phyloP scores from a whole-genome alignment of 768 basidiomycete genomes.

The Symmetrospora coprosmae region DNA sequence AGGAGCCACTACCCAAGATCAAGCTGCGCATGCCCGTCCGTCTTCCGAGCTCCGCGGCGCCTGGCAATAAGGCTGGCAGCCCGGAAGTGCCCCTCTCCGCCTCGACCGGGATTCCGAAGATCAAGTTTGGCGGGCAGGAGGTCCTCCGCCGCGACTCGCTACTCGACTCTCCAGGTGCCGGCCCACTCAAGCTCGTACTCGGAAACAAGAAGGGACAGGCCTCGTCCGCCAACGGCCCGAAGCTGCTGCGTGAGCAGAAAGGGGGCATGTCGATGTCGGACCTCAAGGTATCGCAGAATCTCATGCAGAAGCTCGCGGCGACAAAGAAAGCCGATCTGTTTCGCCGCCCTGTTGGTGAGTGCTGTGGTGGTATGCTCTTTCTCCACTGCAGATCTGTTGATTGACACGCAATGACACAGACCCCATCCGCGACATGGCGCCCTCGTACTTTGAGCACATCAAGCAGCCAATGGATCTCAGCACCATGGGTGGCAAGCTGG shows the following conservation, averaged over 20 bases:
- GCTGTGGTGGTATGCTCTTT: too few species aligned
- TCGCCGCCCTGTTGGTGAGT: slow-evolving; percentile 54
- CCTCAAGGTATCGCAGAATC: slow-evolving; percentile 27
- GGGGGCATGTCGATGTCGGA: slow-evolving; percentile 29
- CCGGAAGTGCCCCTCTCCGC: not conserved
- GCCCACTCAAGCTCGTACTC: slow-evolving; percentile 6
- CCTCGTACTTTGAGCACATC: slow-evolving; percentile 76
- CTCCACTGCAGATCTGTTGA: too few species aligned
- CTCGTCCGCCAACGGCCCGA: not conserved
- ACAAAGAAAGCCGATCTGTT: slow-evolving; percentile 58
- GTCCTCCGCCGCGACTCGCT: not conserved
- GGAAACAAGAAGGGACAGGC: not conserved
- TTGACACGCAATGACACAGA: too few species aligned
- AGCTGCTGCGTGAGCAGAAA: slow-evolving; percentile 29
- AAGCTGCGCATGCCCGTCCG: slow-evolving; percentile 66
- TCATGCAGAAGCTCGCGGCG: slow-evolving; percentile 57
- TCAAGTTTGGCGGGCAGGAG: slow-evolving; percentile 3
- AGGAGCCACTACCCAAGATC: slow-evolving; percentile 73
- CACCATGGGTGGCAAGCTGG: slow-evolving; percentile 72
- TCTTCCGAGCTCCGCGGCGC: slow-evolving; percentile 22
- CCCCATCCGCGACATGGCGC: slow-evolving; percentile 79
- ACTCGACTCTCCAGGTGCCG: not conserved
- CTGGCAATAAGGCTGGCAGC: not conserved
- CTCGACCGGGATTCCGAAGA: not conserved
- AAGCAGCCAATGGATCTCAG: slow-evolving; percentile 89